These are phyloP conservation scores for Aspergillus sp. DNA, from an alignment of 2,329 filamentous ascomycete species.

Conservation along the genomic window DNA sequence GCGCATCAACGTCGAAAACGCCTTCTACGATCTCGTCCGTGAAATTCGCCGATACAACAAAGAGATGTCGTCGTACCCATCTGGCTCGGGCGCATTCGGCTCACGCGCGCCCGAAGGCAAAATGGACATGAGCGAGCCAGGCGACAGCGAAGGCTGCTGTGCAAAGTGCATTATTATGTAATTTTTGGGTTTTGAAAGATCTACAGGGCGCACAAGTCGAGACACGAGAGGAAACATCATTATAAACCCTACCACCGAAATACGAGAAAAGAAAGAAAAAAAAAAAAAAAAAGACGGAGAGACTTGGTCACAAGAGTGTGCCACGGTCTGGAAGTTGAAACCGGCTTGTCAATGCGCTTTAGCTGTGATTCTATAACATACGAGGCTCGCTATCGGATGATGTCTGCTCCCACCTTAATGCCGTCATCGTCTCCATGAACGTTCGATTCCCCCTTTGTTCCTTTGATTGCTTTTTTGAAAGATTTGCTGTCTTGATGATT, in stretches of 20 bases:
- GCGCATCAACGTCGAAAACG: slow-evolving; percentile 95
- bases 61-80: slow-evolving; percentile 86
- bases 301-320: slow-evolving; percentile 12
- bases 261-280: slow-evolving; percentile 10
- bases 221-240: slow-evolving; percentile 13
- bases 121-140: slow-evolving; percentile 67
- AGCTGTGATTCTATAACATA: slow-evolving; percentile 20
- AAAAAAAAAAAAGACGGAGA: slow-evolving; percentile 8
- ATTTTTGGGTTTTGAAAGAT: slow-evolving; percentile 16
- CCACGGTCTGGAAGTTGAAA: slow-evolving; percentile 12
- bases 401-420: slow-evolving; percentile 27
- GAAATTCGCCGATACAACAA: slow-evolving; percentile 98
- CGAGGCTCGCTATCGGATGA: slow-evolving; percentile 23
- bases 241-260: slow-evolving; percentile 4
- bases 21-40: slow-evolving; percentile 96
- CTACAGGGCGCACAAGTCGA: slow-evolving; percentile 13
- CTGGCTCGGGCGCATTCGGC: slow-evolving; percentile 59
- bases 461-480: slow-evolving; percentile 19
- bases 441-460: slow-evolving; percentile 39
- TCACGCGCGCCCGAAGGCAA: slow-evolving; percentile 59
- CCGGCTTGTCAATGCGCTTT: slow-evolving; percentile 16
- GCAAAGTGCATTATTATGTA: slow-evolving; percentile 79
- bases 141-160: slow-evolving; percentile 65
- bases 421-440: slow-evolving; percentile 35
- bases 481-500: slow-evolving; percentile 22